phyloP scores from a whole-genome alignment of 2,329 filamentous ascomycete species.

The Pseudodiploospora longispora region DNA sequence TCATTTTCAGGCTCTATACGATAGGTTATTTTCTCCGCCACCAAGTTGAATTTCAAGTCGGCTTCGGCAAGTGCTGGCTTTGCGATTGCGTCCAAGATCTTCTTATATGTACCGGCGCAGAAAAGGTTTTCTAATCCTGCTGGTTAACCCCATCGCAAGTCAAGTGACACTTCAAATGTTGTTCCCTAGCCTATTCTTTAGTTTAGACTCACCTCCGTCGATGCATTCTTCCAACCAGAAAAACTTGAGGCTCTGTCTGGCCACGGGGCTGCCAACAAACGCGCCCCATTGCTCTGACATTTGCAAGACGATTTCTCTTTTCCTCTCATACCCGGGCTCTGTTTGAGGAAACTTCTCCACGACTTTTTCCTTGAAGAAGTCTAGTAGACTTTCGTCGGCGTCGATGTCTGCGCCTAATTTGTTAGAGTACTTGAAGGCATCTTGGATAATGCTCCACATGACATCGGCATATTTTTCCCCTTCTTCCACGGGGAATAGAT shows the following conservation, averaged over 20 bases:
- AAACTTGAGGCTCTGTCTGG: conserved; percentile 62
- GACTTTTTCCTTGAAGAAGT: conserved; percentile 44
- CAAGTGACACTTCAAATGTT: neutral
- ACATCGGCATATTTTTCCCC: conserved; percentile 40
- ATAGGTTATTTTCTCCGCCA: conserved; percentile 35
- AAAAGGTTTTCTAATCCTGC: conserved; percentile 47
- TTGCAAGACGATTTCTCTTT: conserved; percentile 38
- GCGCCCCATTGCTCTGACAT: conserved; percentile 61
- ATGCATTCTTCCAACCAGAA: conserved; percentile 75
- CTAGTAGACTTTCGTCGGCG: conserved; percentile 38
- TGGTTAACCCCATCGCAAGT: neutral
- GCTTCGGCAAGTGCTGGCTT: conserved; percentile 48
- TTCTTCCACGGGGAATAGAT: conserved; percentile 37
- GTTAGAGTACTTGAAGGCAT: conserved; percentile 61
- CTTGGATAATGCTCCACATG: conserved; percentile 61
- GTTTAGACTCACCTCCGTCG: conserved; percentile 47
- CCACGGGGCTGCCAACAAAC: conserved; percentile 59
- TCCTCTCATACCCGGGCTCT: conserved; percentile 29
- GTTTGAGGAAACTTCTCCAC: conserved; percentile 37
- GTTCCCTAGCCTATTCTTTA: neutral
- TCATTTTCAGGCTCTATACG: conserved; percentile 20
- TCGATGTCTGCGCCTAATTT: conserved; percentile 41
- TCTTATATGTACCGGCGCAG: conserved; percentile 50
- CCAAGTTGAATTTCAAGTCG: conserved; percentile 42
- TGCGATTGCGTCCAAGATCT: conserved; percentile 50